Conservation (phyloP, 306 rosid species). For the Neltuma alba region DNA sequence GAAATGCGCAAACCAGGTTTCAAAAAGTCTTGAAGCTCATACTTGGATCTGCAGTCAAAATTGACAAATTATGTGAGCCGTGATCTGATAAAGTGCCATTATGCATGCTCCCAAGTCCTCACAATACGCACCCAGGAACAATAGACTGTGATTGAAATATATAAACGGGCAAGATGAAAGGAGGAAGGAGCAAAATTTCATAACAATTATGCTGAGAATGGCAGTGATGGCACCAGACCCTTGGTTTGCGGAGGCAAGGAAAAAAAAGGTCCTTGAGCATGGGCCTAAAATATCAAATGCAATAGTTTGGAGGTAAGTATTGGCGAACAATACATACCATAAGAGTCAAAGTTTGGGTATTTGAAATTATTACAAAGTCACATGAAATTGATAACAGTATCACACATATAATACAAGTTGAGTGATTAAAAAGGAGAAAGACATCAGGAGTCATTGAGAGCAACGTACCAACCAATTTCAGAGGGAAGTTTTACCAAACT, state of each 20-base stretch:
- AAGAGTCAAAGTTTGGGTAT: background rate
- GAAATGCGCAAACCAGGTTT: constrained; percentile 94
- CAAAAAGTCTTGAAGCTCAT: constrained; percentile 88
- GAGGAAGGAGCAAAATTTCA: background rate
- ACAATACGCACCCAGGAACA: background rate
- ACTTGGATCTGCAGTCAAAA: constrained; percentile 72
- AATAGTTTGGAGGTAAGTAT: background rate
- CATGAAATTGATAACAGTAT: background rate
- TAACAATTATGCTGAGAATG: background rate
- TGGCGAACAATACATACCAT: background rate
- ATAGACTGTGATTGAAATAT: background rate
- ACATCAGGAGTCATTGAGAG: background rate
- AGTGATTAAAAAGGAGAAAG: background rate
- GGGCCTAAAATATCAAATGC: background rate
- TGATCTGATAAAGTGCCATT: constrained; percentile 24
- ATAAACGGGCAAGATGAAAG: background rate
- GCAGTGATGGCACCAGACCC: background rate
- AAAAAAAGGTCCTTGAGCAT: background rate
- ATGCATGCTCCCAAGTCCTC: constrained; percentile 15
- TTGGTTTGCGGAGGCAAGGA: background rate
- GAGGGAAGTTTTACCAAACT: background rate
- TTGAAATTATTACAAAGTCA: background rate
- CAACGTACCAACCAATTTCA: background rate
- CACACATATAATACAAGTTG: background rate
- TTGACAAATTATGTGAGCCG: constrained; percentile 28